Base-by-base conservation (phyloP, 192 early-diverging fungal genomes). In the Chytriomyces confervae region DNA sequence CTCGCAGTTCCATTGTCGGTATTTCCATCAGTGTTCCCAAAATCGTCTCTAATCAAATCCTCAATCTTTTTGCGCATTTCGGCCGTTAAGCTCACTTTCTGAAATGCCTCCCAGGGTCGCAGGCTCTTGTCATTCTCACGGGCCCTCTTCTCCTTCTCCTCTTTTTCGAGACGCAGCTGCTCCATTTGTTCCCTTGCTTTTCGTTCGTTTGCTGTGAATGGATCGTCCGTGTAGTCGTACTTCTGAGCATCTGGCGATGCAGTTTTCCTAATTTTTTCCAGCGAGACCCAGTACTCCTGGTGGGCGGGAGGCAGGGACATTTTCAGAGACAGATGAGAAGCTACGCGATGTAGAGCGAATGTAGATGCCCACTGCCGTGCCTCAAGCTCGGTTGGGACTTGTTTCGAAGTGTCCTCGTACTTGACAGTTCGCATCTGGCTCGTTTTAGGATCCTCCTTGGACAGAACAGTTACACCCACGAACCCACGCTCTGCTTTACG, bases 181-280 rank as follows among this genome's bases (percentile, higher is more conserved):
- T 82, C 80, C 66, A 67, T 81, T 3, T 83, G 84, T 1, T 86
- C 77, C 11, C 90, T 81, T 6, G 84, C 49, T 5, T 53, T 8
- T 1, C 48, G 62, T 10, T 75, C 78, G 11, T 44, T 49, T 18
- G 72, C 91, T 6, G 83, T 85, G 81, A 96, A 97, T 24, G 96
- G 96, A 83, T 97, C 96, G 11, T 84, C 81, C 0, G 88, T 79
- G 80, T 93, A 97, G 24, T 88, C 82, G 84, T 90, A 89, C 20
- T 77, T 67, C 0, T 76, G 74, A 5, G 64, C 66, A 2, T 80
- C 78, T 1, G 77, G 66, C 10, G 81, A 81, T 6, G 79, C 76
- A 20, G 84, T 82, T 45, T 83, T 87, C 50, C 86, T 84, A 47
- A 83, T 72, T 8, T 80, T 82, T 23, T 94, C 93, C 49, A 94